Percentiles rank a stretch among this genome's conserved stretches.
Evolutionary conservation across 345 rosid species (phyloP).

Genomic region (Ceriops tagal): DNA sequence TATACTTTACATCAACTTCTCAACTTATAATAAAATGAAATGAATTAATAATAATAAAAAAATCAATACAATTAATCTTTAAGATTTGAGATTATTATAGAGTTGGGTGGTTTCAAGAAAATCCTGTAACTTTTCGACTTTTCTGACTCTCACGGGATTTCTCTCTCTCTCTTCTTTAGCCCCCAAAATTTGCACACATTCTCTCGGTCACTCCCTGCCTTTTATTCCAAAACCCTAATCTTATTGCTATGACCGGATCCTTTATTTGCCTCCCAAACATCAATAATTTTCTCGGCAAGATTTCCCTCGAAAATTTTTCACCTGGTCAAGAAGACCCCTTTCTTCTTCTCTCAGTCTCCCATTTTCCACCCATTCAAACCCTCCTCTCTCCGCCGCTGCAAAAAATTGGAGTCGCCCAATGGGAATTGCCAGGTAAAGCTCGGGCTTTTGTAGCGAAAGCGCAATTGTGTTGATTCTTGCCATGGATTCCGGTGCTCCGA

Average conservation of each 20-base stretch:
- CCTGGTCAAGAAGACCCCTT: neutral
- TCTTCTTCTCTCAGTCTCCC: neutral
- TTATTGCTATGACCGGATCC: neutral
- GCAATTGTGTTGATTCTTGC: neutral
- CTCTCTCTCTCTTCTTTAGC: neutral
- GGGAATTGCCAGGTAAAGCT: conserved; percentile 8
- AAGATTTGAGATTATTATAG: no score
- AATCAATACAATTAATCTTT: no score
- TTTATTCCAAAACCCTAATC: neutral
- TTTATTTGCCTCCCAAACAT: no score
- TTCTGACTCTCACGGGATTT: neutral
- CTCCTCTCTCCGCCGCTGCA: neutral
- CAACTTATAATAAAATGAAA: no score
- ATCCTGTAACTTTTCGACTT: neutral
- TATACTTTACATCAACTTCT: no score
- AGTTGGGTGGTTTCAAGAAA: neutral
- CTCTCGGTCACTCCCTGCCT: neutral
- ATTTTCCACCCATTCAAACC: neutral
- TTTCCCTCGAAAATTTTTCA: neutral
- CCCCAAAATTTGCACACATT: neutral
- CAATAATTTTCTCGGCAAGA: neutral
- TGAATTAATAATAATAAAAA: no score
- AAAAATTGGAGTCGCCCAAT: no score
- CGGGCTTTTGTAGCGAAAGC: neutral
- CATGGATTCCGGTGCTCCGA: conserved; percentile 13